Evolutionary conservation across 2,329 filamentous ascomycete genomes (phyloP).

Genomic region (Hymenoscyphus infarciens): DNA sequence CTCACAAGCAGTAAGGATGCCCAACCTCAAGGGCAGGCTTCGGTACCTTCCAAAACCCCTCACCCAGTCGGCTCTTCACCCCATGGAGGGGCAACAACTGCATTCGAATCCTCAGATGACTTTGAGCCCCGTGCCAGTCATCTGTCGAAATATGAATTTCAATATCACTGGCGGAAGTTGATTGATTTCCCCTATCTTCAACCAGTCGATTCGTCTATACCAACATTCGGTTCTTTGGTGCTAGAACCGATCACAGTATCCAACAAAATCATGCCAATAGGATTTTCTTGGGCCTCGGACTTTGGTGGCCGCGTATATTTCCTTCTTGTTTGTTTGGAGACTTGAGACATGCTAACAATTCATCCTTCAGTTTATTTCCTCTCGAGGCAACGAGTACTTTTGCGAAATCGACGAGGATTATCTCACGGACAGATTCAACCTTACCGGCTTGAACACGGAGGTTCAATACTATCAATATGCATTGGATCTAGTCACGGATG

Average conservation of each 20-base stretch:
- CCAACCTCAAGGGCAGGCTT: neutral
- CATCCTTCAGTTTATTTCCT: slow-evolving; percentile 83
- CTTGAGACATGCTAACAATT: slow-evolving; percentile 24
- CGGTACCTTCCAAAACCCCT: slow-evolving; percentile 2
- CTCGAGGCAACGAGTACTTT: slow-evolving; percentile 96
- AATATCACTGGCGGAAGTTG: neutral
- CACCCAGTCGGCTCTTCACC: neutral
- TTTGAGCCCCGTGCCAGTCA: neutral
- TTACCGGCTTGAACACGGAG: slow-evolving; percentile 94
- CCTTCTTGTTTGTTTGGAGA: neutral
- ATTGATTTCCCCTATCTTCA: neutral
- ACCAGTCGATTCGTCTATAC: neutral
- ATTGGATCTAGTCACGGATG: slow-evolving; percentile 92
- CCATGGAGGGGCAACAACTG: neutral
- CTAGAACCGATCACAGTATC: neutral
- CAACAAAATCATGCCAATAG: neutral
- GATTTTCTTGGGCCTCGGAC: neutral
- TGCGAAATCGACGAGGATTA: slow-evolving; percentile 99
- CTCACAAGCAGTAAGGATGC: neutral
- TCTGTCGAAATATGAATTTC: neutral
- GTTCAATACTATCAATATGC: slow-evolving; percentile 99
- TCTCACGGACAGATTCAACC: slow-evolving; percentile 94
- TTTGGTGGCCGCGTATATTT: neutral
- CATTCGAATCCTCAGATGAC: neutral
- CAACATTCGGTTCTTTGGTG: neutral